Percentiles rank a stretch among this genome's conserved stretches.
phyloP scores from a whole-genome alignment of 2,329 filamentous ascomycete species.

The Xylaria sp. region DNA sequence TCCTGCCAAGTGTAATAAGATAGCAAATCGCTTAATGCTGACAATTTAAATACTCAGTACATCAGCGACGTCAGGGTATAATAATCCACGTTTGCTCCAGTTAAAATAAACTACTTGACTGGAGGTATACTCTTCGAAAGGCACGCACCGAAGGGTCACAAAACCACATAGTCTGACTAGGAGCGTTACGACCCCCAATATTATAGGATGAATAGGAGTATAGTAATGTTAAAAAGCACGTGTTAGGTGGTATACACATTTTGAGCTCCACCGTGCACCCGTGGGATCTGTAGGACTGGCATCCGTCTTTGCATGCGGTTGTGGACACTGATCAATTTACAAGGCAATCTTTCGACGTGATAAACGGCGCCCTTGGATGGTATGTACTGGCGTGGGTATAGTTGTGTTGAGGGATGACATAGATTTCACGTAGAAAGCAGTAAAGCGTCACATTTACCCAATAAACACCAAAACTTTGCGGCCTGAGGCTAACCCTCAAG shows the following conservation, averaged over 20 bases:
- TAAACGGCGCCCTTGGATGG: not conserved
- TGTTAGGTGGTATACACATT: not conserved
- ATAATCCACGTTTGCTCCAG: not conserved
- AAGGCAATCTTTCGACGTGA: too few species aligned
- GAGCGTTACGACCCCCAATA: not conserved
- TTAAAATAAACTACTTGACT: too few species aligned
- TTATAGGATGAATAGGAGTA: not conserved
- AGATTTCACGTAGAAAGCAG: not conserved
- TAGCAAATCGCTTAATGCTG: not conserved
- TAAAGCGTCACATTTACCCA: not conserved
- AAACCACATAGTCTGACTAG: not conserved
- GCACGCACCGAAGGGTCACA: not conserved
- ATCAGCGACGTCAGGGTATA: not conserved
- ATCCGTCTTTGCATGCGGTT: not conserved
- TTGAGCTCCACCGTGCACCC: not conserved
- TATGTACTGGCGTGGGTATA: not conserved
- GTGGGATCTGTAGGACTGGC: not conserved
- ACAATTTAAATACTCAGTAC: not conserved
- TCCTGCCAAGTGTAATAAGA: not conserved
- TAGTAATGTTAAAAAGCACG: not conserved
- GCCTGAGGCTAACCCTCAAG: slow-evolving; percentile 41
- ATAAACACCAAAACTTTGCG: not conserved
- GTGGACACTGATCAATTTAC: not conserved
- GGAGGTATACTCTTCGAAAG: too few species aligned
- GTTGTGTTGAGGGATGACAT: not conserved